Evolutionary conservation across 208 protist species (phyloP).

Genomic region (Leishmania mexicana): DNA sequence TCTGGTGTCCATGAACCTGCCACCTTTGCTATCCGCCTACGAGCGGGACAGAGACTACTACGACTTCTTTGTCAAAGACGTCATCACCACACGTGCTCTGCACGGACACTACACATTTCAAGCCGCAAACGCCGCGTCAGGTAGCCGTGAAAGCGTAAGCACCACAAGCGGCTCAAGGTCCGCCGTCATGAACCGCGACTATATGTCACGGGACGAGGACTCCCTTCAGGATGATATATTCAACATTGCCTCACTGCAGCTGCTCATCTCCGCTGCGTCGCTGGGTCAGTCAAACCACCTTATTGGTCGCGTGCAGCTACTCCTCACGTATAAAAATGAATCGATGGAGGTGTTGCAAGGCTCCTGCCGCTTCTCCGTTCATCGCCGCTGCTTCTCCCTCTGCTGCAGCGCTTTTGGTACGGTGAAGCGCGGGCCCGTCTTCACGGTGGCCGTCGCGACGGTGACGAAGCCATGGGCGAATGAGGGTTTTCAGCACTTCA

Average conservation of each 20-base stretch:
- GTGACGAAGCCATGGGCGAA: conserved; percentile 59
- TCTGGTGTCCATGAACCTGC: conserved; percentile 46
- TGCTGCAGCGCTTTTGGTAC: conserved; percentile 55
- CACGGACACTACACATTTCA: conserved; percentile 74
- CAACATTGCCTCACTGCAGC: conserved; percentile 39
- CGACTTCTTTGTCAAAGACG: conserved; percentile 64
- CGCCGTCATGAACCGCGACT: not conserved
- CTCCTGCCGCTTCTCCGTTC: conserved; percentile 60
- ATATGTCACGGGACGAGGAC: conserved; percentile 14
- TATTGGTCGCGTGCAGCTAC: conserved; percentile 67
- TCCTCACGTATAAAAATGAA: conserved; percentile 68
- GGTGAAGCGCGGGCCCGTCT: conserved; percentile 51
- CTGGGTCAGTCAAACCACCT: conserved; percentile 66
- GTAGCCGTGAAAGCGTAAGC: conserved; percentile 17
- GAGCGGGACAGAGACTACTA: conserved; percentile 39
- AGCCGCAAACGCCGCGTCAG: conserved; percentile 14
- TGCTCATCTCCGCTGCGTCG: conserved; percentile 54
- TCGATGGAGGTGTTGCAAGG: conserved; percentile 69
- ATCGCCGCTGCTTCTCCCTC: conserved; percentile 61
- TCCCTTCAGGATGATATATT: conserved; percentile 31
- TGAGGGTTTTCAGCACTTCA: conserved; percentile 48
- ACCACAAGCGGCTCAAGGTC: conserved; percentile 13
- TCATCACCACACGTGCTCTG: conserved; percentile 70
- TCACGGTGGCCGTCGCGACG: conserved; percentile 60
- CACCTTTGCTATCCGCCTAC: conserved; percentile 41